Evolutionary conservation across 2,329 filamentous ascomycete species (phyloP).

Genomic region (Alternaria arborescens): DNA sequence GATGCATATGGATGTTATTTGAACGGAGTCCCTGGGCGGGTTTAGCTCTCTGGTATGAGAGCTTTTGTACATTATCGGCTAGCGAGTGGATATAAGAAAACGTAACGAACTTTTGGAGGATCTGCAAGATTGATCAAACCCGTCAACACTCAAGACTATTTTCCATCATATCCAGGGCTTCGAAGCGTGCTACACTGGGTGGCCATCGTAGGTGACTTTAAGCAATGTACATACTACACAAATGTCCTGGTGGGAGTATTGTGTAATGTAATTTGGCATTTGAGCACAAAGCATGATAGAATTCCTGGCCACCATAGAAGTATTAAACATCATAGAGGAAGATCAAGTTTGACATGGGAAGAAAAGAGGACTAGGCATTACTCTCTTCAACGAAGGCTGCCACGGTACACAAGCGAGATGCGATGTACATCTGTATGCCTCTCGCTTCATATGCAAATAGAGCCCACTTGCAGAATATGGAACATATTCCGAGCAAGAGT

Average conservation of each 20-base stretch:
- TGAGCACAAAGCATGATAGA: too few species aligned
- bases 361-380: neutral
- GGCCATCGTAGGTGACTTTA: neutral
- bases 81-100: neutral
- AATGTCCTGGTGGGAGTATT: neutral
- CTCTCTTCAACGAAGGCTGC: neutral
- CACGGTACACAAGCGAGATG: neutral
- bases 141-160: neutral
- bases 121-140: neutral
- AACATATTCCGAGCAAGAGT: neutral
- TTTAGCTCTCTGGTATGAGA: neutral
- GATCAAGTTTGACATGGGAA: neutral
- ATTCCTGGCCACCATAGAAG: too few species aligned
- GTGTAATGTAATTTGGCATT: too few species aligned
- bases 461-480: neutral
- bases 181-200: neutral
- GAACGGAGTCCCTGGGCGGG: neutral
- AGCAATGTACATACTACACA: neutral
- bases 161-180: neutral
- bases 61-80: neutral
- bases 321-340: too few species aligned
- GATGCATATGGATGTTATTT: conserved; percentile 42
- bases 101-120: neutral
- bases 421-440: neutral
- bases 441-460: neutral